phyloP scores from a whole-genome alignment of 78 protist genomes.

The Trichosphaerium sp. region DNA sequence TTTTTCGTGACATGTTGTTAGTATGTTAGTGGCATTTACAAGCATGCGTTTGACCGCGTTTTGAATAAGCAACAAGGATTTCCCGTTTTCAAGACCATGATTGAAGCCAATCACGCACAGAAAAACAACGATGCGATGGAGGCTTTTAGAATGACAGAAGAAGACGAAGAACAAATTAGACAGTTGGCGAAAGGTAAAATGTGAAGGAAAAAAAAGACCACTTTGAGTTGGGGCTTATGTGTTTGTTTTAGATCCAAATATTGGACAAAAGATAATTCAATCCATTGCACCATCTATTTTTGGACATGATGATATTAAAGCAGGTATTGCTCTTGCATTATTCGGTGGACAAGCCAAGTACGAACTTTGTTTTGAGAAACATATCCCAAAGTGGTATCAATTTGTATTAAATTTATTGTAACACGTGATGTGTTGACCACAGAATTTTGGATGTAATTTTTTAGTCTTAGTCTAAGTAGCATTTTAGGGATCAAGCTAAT shows the following conservation, averaged over 20 bases:
- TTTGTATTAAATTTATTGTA: too few species aligned
- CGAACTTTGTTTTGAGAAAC: background rate
- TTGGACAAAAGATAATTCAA: slow-evolving; percentile 52
- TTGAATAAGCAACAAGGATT: slow-evolving; percentile 85
- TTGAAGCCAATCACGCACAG: slow-evolving; percentile 89
- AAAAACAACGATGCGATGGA: slow-evolving; percentile 36
- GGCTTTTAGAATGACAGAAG: slow-evolving; percentile 60
- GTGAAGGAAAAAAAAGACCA: slow-evolving; percentile 49
- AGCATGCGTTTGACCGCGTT: slow-evolving; percentile 60
- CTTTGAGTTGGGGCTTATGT: too few species aligned
- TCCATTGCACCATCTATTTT: slow-evolving; percentile 96
- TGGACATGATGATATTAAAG: slow-evolving; percentile 95
- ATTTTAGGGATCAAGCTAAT: slow-evolving; percentile 14
- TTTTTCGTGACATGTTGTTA: background rate
- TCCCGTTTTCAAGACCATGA: slow-evolving; percentile 93
- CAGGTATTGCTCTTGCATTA: slow-evolving; percentile 86
- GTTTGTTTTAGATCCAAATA: background rate
- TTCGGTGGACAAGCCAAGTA: slow-evolving; percentile 91
- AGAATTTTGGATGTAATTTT: too few species aligned
- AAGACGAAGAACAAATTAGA: slow-evolving; percentile 64
- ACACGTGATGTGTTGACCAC: too few species aligned
- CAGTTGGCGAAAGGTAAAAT: slow-evolving; percentile 1
- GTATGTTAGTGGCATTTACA: slow-evolving; percentile 80
- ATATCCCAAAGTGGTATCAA: background rate
- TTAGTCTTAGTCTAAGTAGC: background rate